phyloP scores from a whole-genome alignment of 768 basidiomycete species.

The Pholiota conissans region DNA sequence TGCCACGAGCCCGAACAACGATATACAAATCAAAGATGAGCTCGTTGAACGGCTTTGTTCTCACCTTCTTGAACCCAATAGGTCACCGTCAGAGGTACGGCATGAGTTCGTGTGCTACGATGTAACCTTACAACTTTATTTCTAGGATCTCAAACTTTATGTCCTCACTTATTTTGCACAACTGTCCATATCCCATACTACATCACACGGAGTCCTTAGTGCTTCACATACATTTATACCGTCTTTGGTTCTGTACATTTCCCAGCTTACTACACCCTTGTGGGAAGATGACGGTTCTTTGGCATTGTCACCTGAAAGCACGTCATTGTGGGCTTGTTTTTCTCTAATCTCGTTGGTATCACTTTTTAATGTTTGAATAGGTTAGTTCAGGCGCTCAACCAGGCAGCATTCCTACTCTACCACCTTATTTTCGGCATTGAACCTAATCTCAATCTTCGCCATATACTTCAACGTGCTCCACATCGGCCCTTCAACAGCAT shows the following conservation, averaged over 20 bases:
- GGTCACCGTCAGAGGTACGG: slow-evolving; percentile 41
- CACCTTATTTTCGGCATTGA: slow-evolving; percentile 56
- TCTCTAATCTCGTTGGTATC: background rate
- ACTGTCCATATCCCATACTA: slow-evolving; percentile 39
- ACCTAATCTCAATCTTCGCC: slow-evolving; percentile 50
- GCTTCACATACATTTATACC: slow-evolving; percentile 62
- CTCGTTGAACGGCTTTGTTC: slow-evolving; percentile 52
- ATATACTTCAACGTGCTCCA: slow-evolving; percentile 56
- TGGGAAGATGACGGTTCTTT: slow-evolving; percentile 66
- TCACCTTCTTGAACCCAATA: slow-evolving; percentile 43
- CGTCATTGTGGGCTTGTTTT: slow-evolving; percentile 35
- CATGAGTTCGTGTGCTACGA: background rate
- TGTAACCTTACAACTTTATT: slow-evolving; percentile 1
- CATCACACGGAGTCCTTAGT: slow-evolving; percentile 34
- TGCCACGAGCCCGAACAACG: slow-evolving; percentile 15
- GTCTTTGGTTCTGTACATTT: slow-evolving; percentile 58
- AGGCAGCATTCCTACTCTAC: slow-evolving; percentile 60
- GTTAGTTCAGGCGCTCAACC: slow-evolving; percentile 47
- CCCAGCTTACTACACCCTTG: slow-evolving; percentile 50
- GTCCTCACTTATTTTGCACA: slow-evolving; percentile 43
- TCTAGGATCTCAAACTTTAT: slow-evolving; percentile 30
- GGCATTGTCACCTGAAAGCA: slow-evolving; percentile 31
- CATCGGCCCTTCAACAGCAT: slow-evolving; percentile 60
- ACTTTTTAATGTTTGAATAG: slow-evolving; percentile 31
- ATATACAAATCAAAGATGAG: slow-evolving; percentile 32